phyloP scores from a whole-genome alignment of 257 asterid species.

The Euphrasia confusa region DNA sequence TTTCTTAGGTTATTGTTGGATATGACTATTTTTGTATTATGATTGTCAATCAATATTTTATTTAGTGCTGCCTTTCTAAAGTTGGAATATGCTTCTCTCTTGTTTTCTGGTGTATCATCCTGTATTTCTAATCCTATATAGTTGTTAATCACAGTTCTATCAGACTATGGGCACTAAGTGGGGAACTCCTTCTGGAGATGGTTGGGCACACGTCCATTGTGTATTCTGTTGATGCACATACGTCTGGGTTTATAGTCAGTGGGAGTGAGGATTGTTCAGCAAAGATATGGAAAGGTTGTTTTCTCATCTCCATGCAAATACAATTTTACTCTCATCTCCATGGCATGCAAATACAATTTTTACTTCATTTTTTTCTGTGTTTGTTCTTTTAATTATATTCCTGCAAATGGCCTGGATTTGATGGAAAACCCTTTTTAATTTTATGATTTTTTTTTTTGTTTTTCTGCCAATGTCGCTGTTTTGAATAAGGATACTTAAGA shows the following conservation, averaged over 20 bases:
- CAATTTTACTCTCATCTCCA: slow-evolving; percentile 16
- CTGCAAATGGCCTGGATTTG: slow-evolving; percentile 12
- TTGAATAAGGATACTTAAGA: neutral
- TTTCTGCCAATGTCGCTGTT: neutral
- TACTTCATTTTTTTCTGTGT: neutral
- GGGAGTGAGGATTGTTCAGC: slow-evolving; percentile 92
- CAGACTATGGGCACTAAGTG: slow-evolving; percentile 80
- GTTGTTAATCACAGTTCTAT: slow-evolving; percentile 59
- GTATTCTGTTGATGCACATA: slow-evolving; percentile 88
- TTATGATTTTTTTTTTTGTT: neutral
- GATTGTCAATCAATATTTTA: neutral
- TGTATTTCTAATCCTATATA: slow-evolving; percentile 26
- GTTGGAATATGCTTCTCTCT: slow-evolving; percentile 1
- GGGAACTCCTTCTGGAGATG: slow-evolving; percentile 88
- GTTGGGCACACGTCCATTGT: slow-evolving; percentile 93
- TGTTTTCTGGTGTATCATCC: neutral
- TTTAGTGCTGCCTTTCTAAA: neutral
- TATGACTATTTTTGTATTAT: slow-evolving; percentile 2
- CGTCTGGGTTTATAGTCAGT: slow-evolving; percentile 86
- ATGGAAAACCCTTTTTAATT: neutral
- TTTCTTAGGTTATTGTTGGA: slow-evolving; percentile 15
- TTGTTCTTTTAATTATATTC: slow-evolving; percentile 13
- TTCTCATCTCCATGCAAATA: slow-evolving; percentile 11
- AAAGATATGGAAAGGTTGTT: slow-evolving; percentile 92
- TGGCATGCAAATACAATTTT: slow-evolving; percentile 6